These are phyloP conservation scores for Lipomyces yamadae DNA, from an alignment of 805 yeast species.

Conservation along the genomic window DNA sequence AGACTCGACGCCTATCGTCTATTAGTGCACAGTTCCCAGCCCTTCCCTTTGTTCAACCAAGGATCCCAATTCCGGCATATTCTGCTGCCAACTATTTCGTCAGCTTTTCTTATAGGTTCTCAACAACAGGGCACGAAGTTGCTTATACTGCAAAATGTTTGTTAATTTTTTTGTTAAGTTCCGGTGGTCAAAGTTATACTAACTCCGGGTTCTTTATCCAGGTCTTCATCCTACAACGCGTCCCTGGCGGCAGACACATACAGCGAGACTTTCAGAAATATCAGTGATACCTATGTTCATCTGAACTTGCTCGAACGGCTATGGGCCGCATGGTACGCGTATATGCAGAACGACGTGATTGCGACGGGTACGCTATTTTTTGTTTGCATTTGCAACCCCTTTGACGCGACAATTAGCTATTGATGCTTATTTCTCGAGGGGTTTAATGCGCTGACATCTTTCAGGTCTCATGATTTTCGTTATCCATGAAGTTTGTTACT, in stretches of 20 bases:
- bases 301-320: conserved; percentile 63
- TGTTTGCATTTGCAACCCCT: not conserved
- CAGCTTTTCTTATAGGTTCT: not conserved
- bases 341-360: conserved; percentile 81
- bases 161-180: not conserved
- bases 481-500: conserved; percentile 86
- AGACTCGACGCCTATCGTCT: not conserved
- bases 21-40: not conserved
- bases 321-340: conserved; percentile 91
- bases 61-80: not conserved
- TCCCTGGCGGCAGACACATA: conserved; percentile 26
- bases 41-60: not conserved
- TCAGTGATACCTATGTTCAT: conserved; percentile 48
- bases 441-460: not conserved
- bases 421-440: conserved; percentile 2
- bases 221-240: conserved; percentile 27
- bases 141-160: not conserved
- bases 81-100: not conserved
- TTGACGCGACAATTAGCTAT: not conserved
- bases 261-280: conserved; percentile 28
- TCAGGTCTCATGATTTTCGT: conserved; percentile 65
- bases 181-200: not conserved
- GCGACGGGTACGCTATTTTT: conserved; percentile 69
- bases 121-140: conserved; percentile 1
- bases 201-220: conserved; percentile 2